Evolutionary conservation across 768 basidiomycete species (phyloP).

Genomic region (Trametes coccinea): DNA sequence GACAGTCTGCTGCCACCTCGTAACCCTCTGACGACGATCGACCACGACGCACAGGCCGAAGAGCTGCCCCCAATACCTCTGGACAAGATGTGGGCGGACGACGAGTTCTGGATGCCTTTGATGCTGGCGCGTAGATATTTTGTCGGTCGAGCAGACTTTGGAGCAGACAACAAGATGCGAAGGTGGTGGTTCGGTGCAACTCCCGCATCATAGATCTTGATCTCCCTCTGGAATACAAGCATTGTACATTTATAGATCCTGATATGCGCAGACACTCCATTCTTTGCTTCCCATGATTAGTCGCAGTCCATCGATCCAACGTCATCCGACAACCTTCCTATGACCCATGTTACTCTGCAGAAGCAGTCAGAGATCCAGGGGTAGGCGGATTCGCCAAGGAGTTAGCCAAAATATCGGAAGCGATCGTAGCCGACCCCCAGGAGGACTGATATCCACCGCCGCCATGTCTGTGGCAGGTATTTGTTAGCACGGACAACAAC

Average conservation of each 20-base stretch:
- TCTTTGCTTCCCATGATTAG: no score
- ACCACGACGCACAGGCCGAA: background rate
- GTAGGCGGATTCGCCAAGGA: constrained; percentile 30
- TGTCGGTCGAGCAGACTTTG: constrained; percentile 51
- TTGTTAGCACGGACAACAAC: background rate
- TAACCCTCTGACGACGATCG: background rate
- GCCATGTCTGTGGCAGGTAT: constrained; percentile 46
- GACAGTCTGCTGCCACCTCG: constrained; percentile 17
- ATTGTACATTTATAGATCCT: no score
- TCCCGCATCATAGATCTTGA: background rate
- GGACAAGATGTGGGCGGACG: constrained; percentile 62
- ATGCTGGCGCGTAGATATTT: constrained; percentile 47
- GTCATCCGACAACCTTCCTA: no score
- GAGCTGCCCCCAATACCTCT: constrained; percentile 54
- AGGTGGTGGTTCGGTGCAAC: constrained; percentile 39
- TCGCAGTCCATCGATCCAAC: no score
- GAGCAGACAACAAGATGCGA: constrained; percentile 26
- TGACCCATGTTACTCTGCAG: no score
- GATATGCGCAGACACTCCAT: no score
- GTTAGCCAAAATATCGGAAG: constrained; percentile 46
- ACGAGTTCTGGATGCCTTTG: constrained; percentile 67
- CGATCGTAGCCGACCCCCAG: constrained; percentile 61
- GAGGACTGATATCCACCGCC: constrained; percentile 66
- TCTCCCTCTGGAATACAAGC: no score
- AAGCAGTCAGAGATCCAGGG: no score